These are phyloP conservation scores for Sherardia arvensis DNA, from an alignment of 257 asterid species.

Conservation along the genomic window DNA sequence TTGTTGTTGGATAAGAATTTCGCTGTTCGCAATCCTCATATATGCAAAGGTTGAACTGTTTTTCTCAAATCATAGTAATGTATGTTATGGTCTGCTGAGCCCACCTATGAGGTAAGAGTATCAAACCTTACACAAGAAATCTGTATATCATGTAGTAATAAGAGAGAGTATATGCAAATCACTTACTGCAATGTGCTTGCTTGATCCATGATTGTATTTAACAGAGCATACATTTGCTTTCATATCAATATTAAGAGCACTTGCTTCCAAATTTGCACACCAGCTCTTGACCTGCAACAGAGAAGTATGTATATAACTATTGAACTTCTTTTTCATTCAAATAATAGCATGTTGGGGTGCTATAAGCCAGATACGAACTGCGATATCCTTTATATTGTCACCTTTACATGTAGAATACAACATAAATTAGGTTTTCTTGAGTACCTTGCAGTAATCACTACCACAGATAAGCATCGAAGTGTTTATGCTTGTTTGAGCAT, in stretches of 20 bases:
- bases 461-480: slow-evolving; percentile 89
- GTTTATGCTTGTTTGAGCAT: too few relatives aligned
- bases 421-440: neutral
- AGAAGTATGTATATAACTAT: neutral
- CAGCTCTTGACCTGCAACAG: slow-evolving; percentile 68
- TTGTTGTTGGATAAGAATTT: slow-evolving; percentile 63
- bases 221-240: slow-evolving; percentile 91
- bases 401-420: too few relatives aligned
- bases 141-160: neutral
- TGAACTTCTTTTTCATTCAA: neutral
- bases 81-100: slow-evolving; percentile 82
- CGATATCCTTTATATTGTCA: too few relatives aligned
- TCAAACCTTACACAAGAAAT: slow-evolving; percentile 9
- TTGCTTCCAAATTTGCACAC: slow-evolving; percentile 81
- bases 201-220: slow-evolving; percentile 85
- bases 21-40: slow-evolving; percentile 78
- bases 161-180: neutral
- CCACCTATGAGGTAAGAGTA: slow-evolving; percentile 42
- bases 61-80: slow-evolving; percentile 86
- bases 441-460: slow-evolving; percentile 91
- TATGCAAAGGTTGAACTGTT: slow-evolving; percentile 50
- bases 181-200: slow-evolving; percentile 61
- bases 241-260: slow-evolving; percentile 77
- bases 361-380: too few relatives aligned
- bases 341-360: too few relatives aligned